phyloP scores from a whole-genome alignment of 768 basidiomycete genomes.

The Leccinum arenicola region DNA sequence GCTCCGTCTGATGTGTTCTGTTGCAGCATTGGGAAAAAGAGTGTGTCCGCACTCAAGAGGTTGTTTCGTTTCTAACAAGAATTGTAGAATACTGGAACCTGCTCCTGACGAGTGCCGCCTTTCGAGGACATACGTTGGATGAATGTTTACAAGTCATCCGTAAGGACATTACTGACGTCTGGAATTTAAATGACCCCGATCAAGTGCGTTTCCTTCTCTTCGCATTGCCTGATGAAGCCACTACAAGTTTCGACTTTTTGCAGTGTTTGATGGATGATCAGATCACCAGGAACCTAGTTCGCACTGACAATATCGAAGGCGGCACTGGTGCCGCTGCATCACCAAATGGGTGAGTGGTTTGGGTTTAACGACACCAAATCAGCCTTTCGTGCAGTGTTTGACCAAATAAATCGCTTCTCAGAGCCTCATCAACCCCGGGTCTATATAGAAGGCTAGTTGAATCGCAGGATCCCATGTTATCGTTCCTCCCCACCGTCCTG shows the following conservation, averaged over 20 bases:
- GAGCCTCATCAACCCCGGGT: slow-evolving; percentile 1
- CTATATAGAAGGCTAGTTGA: not conserved
- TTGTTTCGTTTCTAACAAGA: not conserved
- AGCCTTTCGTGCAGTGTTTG: not conserved
- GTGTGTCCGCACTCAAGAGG: not conserved
- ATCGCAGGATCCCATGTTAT: not conserved
- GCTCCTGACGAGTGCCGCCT: slow-evolving; percentile 9
- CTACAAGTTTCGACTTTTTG: not conserved
- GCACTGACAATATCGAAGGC: not conserved
- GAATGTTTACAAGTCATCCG: slow-evolving; percentile 14
- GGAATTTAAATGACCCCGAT: slow-evolving; percentile 18
- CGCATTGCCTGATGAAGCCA: not conserved
- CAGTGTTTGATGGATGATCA: slow-evolving; percentile 13
- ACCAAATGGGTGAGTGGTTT: not conserved
- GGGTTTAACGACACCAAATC: not conserved
- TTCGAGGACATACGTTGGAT: slow-evolving; percentile 6
- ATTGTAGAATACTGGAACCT: slow-evolving; percentile 11
- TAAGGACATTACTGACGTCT: slow-evolving; percentile 8
- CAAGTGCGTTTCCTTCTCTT: not conserved
- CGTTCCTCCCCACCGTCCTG: not conserved
- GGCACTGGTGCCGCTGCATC: not conserved
- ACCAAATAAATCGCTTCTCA: not conserved
- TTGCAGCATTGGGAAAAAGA: slow-evolving; percentile 12
- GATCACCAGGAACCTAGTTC: slow-evolving; percentile 2
- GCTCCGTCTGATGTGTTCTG: not conserved